Evolutionary conservation across 2,329 filamentous ascomycete genomes (phyloP).

Genomic region (Orbilia oligospora): DNA sequence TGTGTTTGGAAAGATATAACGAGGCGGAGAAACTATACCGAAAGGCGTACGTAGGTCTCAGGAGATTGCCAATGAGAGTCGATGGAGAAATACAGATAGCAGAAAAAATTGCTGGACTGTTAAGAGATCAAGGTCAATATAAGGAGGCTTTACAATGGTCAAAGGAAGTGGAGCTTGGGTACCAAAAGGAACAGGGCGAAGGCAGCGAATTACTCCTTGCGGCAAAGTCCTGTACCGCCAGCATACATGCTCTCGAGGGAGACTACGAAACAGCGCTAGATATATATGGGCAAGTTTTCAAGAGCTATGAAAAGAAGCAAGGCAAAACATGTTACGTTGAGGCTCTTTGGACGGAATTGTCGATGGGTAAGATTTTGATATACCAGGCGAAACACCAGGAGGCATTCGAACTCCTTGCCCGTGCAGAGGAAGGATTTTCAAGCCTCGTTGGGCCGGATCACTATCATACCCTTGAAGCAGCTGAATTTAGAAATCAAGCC

Average conservation of each 20-base stretch:
- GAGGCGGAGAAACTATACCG: conserved; percentile 26
- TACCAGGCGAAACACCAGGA: conserved; percentile 1
- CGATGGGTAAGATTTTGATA: conserved; percentile 5
- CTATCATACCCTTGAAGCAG: neutral
- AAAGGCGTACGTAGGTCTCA: conserved; percentile 6
- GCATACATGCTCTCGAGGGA: conserved; percentile 14
- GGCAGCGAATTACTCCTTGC: neutral
- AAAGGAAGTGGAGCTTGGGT: neutral
- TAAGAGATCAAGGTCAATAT: conserved; percentile 1
- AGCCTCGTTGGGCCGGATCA: neutral
- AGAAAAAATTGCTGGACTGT: conserved; percentile 5
- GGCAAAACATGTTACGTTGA: neutral
- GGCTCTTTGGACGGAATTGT: neutral
- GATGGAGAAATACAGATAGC: conserved; percentile 15
- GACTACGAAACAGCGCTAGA: conserved; percentile 16
- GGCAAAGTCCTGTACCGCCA: conserved; percentile 13
- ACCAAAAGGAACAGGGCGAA: neutral
- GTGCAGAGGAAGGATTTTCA: neutral
- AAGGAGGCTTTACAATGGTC: conserved; percentile 22
- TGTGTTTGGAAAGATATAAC: neutral
- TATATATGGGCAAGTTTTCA: conserved; percentile 19
- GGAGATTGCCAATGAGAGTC: neutral
- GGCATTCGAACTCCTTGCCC: neutral
- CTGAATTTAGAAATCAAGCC: neutral
- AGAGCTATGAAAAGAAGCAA: neutral